Conservation (phyloP, 2,329 filamentous ascomycete genomes). For the Zymoseptoria pseudotritici region DNA sequence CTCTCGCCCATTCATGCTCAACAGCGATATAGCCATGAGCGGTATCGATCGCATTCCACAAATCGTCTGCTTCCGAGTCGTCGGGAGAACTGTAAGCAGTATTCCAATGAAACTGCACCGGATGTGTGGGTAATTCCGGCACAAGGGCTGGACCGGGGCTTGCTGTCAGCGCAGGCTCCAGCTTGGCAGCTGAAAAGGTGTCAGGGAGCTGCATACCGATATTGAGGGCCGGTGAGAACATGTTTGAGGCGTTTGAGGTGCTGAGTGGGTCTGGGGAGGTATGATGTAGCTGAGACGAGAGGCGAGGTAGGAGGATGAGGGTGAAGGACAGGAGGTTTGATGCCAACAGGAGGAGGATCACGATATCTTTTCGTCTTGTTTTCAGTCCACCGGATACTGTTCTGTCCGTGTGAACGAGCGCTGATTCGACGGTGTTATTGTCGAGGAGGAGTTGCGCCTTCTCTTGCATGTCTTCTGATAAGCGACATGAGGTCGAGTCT, state of each 20-base stretch:
- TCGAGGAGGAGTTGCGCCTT: background rate
- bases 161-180: background rate
- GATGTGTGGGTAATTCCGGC: background rate
- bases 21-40: background rate
- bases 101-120: slow-evolving; percentile 8
- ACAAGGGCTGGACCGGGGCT: background rate
- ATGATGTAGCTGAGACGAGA: background rate
- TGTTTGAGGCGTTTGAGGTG: background rate
- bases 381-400: background rate
- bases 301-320: background rate
- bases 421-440: background rate
- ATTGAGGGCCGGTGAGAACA: background rate
- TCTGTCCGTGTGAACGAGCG: background rate
- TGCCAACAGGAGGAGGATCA: background rate
- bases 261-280: background rate
- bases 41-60: background rate
- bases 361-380: background rate
- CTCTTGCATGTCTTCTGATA: background rate
- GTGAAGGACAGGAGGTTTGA: background rate
- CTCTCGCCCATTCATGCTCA: background rate
- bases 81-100: slow-evolving; percentile 4
- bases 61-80: slow-evolving; percentile 1
- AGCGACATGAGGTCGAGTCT: background rate
- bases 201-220: background rate
- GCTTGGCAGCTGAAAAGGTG: background rate